Evolutionary conservation across 2,329 filamentous ascomycete species (phyloP), one percentile per base, ranked within the genome.

Genomic region (Corynespora cassiicola): DNA sequence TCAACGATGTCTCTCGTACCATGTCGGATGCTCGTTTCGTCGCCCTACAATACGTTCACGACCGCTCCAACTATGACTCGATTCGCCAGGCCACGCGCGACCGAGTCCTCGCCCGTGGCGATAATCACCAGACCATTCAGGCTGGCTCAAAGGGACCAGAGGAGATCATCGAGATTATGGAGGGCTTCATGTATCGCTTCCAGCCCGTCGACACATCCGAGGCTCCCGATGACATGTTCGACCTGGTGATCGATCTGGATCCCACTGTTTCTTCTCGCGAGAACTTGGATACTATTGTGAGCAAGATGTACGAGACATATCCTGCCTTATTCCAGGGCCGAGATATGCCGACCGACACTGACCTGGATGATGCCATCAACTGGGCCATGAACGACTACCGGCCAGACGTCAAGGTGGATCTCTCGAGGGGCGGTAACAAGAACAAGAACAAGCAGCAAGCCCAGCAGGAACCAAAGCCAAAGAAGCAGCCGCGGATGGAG

Each of bases 61-160:
- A 90, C 40, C 75, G 69, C 12, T 58, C 73, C 24, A 73, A 89
- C 50, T 80, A 94, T 6, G 79, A 87, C 32, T 75, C 81, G 20
- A 88, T 97, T 46, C 81, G 88, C 28, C 75, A 81, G 39, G 77
- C 92, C 17, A 95, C 90, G 1, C 85, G 82, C 40, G 79, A 85
- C 47, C 85, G 94, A 32, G 89, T 99, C 1, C 73, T 96, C 14
- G 79, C 82, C 5, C 86, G 94, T 15, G 94, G 94, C 10, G 90
- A 99, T 67, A 97, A 97, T 60, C 94, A 99, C 66, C 94, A 99
- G 71, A 99, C 94, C 1, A 97, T 99, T 43, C 90, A 94, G 59
- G 91, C 92, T 8, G 76, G 74, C n/a, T 86, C 82, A 29, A 86
- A 88, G 39, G 81, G 86, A 28, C 70, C 76, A 30, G 72, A 78